A percentile compares a stretch with the other conserved stretches of the same genome.
Conservation (phyloP, 371 early-diverging fungal genomes). For the Smittium culicis region DNA sequence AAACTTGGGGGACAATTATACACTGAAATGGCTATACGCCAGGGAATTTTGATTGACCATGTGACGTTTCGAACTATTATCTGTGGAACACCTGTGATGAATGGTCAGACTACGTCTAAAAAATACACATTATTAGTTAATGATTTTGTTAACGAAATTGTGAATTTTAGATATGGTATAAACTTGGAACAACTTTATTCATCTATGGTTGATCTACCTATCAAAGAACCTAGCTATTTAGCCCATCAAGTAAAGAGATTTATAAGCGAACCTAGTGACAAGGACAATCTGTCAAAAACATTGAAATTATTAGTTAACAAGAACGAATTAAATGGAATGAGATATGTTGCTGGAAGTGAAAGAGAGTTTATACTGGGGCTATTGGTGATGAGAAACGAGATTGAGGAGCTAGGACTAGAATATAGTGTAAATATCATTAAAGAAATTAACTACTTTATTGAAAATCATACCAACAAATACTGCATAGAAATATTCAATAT, state of each 20-base stretch:
- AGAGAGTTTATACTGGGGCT: background rate
- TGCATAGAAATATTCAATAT: too few relatives aligned
- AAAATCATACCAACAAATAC: too few relatives aligned
- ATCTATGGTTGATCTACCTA: too few relatives aligned
- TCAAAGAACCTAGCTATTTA: background rate
- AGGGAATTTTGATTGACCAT: background rate
- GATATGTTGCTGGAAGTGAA: background rate
- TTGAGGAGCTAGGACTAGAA: too few relatives aligned
- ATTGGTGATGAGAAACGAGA: background rate
- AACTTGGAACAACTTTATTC: too few relatives aligned
- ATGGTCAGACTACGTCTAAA: background rate
- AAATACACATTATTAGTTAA: background rate
- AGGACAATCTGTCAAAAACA: background rate
- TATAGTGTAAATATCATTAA: too few relatives aligned
- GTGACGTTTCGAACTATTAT: background rate
- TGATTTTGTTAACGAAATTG: background rate
- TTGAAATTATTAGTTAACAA: background rate
- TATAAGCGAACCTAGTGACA: background rate
- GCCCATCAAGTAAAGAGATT: background rate
- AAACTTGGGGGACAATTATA: background rate
- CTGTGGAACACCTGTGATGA: background rate
- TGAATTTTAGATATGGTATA: background rate
- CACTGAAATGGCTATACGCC: background rate
- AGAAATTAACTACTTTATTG: too few relatives aligned
- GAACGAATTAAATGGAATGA: background rate